Evolutionary conservation across 805 yeast genomes (phyloP).

Genomic region (Lipomyces kockii): DNA sequence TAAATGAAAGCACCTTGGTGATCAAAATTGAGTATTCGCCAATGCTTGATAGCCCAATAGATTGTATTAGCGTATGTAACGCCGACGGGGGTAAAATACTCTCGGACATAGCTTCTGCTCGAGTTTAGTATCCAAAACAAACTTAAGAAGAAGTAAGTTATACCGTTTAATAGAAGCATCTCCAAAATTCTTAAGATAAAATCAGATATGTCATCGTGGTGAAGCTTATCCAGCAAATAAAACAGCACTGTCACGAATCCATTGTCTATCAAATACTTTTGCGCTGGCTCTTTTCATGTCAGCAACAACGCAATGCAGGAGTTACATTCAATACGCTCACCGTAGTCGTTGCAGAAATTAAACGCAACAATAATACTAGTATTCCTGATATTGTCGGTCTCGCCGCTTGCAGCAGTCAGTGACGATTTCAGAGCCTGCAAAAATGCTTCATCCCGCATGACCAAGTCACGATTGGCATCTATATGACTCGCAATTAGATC

Average conservation of each 20-base stretch:
- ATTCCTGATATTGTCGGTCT: background rate
- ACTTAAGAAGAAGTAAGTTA: background rate
- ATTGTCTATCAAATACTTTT: constrained; percentile 4
- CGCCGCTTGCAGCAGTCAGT: background rate
- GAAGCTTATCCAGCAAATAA: background rate
- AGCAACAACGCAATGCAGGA: too few relatives aligned
- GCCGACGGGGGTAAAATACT: background rate
- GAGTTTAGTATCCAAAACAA: background rate
- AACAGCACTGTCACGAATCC: background rate
- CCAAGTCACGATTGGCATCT: constrained; percentile 3
- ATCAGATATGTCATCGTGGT: background rate
- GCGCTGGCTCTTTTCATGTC: constrained; percentile 9
- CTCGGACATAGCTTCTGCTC: background rate
- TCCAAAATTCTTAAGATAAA: constrained; percentile 9
- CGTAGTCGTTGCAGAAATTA: constrained; percentile 22
- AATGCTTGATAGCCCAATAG: background rate
- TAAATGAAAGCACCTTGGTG: constrained; percentile 9
- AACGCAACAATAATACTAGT: constrained; percentile 11
- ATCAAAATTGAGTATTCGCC: constrained; percentile 10
- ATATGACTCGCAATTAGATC: background rate
- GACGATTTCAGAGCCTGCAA: background rate
- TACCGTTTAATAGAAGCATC: constrained; percentile 13
- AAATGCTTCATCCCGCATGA: background rate
- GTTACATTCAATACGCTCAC: background rate
- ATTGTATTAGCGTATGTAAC: background rate